Percentiles rank a stretch among this genome's conserved stretches.
These are phyloP conservation scores for Fusarium sp. DNA, from an alignment of 2,329 filamentous ascomycete species.

Conservation along the genomic window DNA sequence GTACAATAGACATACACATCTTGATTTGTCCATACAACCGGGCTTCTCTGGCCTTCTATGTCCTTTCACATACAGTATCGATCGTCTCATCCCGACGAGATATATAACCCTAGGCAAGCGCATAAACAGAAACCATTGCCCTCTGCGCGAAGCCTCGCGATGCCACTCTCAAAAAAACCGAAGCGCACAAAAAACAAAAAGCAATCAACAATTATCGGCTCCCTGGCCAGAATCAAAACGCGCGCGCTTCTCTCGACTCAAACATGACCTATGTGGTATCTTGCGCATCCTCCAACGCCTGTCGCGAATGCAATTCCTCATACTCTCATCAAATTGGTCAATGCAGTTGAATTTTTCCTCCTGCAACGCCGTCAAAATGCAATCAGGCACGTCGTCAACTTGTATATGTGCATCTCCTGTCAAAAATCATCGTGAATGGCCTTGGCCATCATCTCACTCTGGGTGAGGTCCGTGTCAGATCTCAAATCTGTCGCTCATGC, in stretches of 20 bases:
- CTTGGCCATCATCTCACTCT: background rate
- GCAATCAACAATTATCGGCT: slow-evolving; percentile 14
- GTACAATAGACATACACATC: too few species aligned
- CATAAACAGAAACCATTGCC: too few species aligned
- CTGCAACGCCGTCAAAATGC: slow-evolving; percentile 34
- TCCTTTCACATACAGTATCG: background rate
- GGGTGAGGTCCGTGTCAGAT: background rate
- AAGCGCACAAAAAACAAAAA: background rate
- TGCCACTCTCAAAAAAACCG: background rate
- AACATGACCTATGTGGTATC: slow-evolving; percentile 41
- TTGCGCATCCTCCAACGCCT: slow-evolving; percentile 41
- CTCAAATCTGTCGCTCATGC: slow-evolving; percentile 24
- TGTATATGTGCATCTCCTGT: background rate
- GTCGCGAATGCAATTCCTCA: slow-evolving; percentile 28
- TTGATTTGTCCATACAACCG: background rate
- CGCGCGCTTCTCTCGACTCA: slow-evolving; percentile 4
- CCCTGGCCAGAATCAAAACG: background rate
- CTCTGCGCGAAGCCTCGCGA: too few species aligned
- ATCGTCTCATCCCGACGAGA: slow-evolving; percentile 1
- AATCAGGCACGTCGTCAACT: background rate
- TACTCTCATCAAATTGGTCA: slow-evolving; percentile 32
- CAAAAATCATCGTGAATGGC: background rate
- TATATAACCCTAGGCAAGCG: background rate
- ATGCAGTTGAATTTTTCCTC: slow-evolving; percentile 15
- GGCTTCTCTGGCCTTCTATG: background rate